Base-by-base conservation (phyloP, 78 protist species). In the Dictyostelium discoideum region DNA sequence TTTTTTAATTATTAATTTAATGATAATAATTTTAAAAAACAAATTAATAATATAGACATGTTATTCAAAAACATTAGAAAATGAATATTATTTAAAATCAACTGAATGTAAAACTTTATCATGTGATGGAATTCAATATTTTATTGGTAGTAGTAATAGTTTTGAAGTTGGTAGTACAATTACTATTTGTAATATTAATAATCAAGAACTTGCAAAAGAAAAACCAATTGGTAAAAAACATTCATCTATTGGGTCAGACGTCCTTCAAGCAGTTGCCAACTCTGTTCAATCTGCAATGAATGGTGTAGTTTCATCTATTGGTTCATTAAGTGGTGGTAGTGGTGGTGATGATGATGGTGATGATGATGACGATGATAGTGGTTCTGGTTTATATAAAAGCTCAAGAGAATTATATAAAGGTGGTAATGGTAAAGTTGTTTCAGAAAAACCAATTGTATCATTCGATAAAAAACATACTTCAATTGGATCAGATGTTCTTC, bases 281-380 rank as follows among this genome's bases (percentile, higher is more conserved):
- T 69, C 77, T 26, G 77, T 69, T 10, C 77, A 69, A 69, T 69
- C 77, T 3, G 77, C 77, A 69, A 69, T 69, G 77, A 60, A 60
- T 60, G 69, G 69, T 60, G 69, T 5, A 6, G 32, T 37, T 11
- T 69, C 77, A 69, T 3, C 39, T 7, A 24, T 69, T 1, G 77
- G 0, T 0, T 69, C 77, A 26, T 11, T 69, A 24, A 10, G 77
- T 69, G 77, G 77, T 69, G 37, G 39, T 26, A 22, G 39, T 26
- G 37, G 3, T 67, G 32, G n/a, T n/a, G n/a, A 67, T 67, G 7
- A 8, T 57, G 67, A 5, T 20, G 67, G 3, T 57, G 67, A 20
- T 20, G n/a, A 60, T 5, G 69, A 20, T 20, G 69, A 6, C 20
- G 69, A 20, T 60, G 69, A 20, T 60, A 26, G 77, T 26, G 18